phyloP scores from a whole-genome alignment of 2,329 filamentous ascomycete genomes.

The Aspergillaceae sp. region DNA sequence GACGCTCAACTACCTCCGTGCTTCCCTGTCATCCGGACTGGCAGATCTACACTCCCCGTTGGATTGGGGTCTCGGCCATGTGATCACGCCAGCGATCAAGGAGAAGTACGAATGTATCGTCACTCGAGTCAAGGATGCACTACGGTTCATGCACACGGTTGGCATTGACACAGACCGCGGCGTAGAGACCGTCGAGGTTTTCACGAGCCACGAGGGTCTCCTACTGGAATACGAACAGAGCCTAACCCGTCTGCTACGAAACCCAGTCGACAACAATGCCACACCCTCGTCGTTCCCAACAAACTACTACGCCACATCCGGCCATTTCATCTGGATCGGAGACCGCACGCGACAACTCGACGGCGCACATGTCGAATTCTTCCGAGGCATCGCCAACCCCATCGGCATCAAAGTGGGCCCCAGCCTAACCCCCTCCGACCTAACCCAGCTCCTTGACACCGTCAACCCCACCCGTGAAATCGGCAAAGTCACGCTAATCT shows the following conservation, averaged over 20 bases:
- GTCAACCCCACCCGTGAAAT: slow-evolving; percentile 76
- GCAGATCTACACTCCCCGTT: slow-evolving; percentile 89
- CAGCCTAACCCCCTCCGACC: slow-evolving; percentile 65
- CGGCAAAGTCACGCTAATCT: slow-evolving; percentile 93
- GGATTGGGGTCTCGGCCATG: slow-evolving; percentile 91
- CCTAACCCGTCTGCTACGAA: slow-evolving; percentile 66
- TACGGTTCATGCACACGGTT: slow-evolving; percentile 90
- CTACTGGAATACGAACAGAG: slow-evolving; percentile 90
- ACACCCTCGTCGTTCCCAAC: slow-evolving; percentile 7
- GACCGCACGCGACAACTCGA: slow-evolving; percentile 91
- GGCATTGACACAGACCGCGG: slow-evolving; percentile 78
- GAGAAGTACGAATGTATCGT: slow-evolving; percentile 81
- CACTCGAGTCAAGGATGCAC: slow-evolving; percentile 74
- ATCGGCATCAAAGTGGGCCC: slow-evolving; percentile 96
- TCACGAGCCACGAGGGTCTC: slow-evolving; percentile 89
- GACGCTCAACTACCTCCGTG: slow-evolving; percentile 86
- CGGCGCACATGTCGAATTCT: slow-evolving; percentile 93
- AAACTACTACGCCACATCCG: slow-evolving; percentile 86
- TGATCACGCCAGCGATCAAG: slow-evolving; percentile 73
- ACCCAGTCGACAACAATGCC: slow-evolving; percentile 38
- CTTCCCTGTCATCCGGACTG: slow-evolving; percentile 74
- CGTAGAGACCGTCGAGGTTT: slow-evolving; percentile 86
- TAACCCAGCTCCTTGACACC: slow-evolving; percentile 69
- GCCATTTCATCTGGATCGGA: slow-evolving; percentile 97
- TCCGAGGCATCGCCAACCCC: slow-evolving; percentile 90